Percentiles rank a stretch among this genome's conserved stretches.
Evolutionary conservation across 495 filamentous ascomycete species (phyloP).

Genomic region (Talaromyces liani): DNA sequence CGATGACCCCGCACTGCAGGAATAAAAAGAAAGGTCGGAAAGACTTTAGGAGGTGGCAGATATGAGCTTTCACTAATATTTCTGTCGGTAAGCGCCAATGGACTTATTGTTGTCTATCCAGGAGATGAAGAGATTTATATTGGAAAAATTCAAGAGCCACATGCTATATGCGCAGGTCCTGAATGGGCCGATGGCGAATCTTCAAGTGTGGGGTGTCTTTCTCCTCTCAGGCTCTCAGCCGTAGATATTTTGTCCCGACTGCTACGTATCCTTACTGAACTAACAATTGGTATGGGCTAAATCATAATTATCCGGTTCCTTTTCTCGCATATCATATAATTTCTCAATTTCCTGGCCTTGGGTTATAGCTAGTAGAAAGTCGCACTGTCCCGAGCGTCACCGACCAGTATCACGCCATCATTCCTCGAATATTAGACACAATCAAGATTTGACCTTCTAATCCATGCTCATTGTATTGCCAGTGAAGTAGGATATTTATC

Average conservation of each 20-base stretch:
- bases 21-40: not conserved
- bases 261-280: not conserved
- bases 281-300: not conserved
- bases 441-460: not conserved
- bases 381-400: not conserved
- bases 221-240: not conserved
- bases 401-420: not conserved
- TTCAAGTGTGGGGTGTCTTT: not conserved
- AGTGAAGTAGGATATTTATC: not conserved
- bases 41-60: not conserved
- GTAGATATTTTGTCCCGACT: not conserved
- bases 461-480: not conserved
- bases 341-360: not conserved
- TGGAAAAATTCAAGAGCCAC: not conserved
- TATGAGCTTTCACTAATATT: not conserved
- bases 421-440: not conserved
- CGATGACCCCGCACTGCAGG: not conserved
- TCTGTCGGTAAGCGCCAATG: not conserved
- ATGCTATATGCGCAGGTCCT: not conserved
- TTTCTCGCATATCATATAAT: not conserved
- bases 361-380: not conserved
- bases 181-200: conserved; percentile 1
- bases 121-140: not conserved
- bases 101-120: not conserved
- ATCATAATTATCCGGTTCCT: not conserved